Base-by-base conservation (phyloP, 177 flowering plant species). In the Vitis hybrid region DNA sequence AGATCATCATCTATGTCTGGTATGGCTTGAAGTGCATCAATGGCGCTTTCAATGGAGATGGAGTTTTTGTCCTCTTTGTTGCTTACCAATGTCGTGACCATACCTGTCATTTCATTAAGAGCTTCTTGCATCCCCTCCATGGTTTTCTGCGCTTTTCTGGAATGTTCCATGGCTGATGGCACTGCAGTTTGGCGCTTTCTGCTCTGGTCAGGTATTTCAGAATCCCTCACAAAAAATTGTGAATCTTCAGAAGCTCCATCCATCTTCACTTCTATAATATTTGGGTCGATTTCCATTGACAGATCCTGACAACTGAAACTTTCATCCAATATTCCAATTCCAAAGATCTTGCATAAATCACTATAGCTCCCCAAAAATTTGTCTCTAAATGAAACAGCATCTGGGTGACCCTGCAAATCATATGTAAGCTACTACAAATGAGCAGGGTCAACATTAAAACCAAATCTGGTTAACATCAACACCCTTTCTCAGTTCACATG, bases 391-490 rank as follows among this genome's bases (percentile, higher is more conserved):
- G 59, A 50, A 40, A 52, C 57, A 15, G 83, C 79, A 70, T 72
- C 82, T 17, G 86, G 84, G 56, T 83, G 73, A 54, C 74, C 88
- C 86, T 85, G 82, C 80, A 81, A 63, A 74, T 54, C 21, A 70
- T 0, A 70, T 14, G 18, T 48, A 60, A 34, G 49, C 49, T 52
- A 26, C 30, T 67, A 21, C 23, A 45, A 64, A 56, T 14, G 23
- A 14, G 17, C 6, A 40, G 45, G 1, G 45, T 40, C 45, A 40
- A 40, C 8, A 7, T 40, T 40, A 40, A 40, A 40, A 40, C 45
- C 45, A 40, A 40, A 40, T 40, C 45, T 40, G 45, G 45, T 40
- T 40, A 40, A 40, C 45, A 40, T 40, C 45, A 40, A 40, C 45
- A 40, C 45, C 45, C 45, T 40, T 40, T 7, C 45, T 40, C 45